These are phyloP conservation scores for Colletotrichum agaves DNA, from an alignment of 2,329 filamentous ascomycete species.

Conservation along the genomic window DNA sequence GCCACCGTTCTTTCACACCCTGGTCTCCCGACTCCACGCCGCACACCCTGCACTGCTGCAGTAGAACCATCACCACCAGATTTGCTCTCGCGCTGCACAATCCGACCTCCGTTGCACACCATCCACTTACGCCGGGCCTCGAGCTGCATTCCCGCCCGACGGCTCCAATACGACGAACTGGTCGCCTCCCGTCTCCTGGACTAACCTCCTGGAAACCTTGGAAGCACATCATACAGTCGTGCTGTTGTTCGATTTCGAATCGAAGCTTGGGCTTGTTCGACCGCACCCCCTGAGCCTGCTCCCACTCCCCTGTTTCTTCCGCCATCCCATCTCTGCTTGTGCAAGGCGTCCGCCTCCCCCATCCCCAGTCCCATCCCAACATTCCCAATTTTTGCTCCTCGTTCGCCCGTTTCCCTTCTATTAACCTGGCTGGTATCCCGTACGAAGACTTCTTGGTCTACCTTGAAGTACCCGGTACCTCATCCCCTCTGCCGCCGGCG, in stretches of 20 bases:
- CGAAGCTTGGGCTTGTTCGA: slow-evolving; percentile 21
- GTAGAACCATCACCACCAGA: not conserved
- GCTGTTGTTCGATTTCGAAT: slow-evolving; percentile 20
- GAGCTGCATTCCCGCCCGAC: too few relatives aligned
- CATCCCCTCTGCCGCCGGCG: not conserved
- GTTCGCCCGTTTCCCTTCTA: slow-evolving; percentile 27
- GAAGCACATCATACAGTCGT: slow-evolving; percentile 27
- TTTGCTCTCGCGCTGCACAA: slow-evolving; percentile 20
- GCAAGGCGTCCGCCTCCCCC: slow-evolving; percentile 7
- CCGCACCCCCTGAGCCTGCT: not conserved
- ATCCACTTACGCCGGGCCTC: not conserved
- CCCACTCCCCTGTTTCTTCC: slow-evolving; percentile 22
- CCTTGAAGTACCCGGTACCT: slow-evolving; percentile 34
- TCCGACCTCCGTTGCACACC: slow-evolving; percentile 19
- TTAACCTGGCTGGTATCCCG: slow-evolving; percentile 8
- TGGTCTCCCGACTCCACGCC: slow-evolving; percentile 34
- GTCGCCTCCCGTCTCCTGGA: not conserved
- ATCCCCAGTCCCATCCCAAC: slow-evolving; percentile 15
- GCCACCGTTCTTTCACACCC: slow-evolving; percentile 20
- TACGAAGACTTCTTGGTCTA: slow-evolving; percentile 15
- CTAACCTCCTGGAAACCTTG: not conserved
- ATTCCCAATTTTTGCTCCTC: slow-evolving; percentile 29
- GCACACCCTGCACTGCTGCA: slow-evolving; percentile 19
- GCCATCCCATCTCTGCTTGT: slow-evolving; percentile 30
- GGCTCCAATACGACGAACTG: slow-evolving; percentile 19